Percentiles rank a stretch among this genome's conserved stretches.
phyloP scores from a whole-genome alignment of 345 rosid genomes.

The Cochlearia excelsa region DNA sequence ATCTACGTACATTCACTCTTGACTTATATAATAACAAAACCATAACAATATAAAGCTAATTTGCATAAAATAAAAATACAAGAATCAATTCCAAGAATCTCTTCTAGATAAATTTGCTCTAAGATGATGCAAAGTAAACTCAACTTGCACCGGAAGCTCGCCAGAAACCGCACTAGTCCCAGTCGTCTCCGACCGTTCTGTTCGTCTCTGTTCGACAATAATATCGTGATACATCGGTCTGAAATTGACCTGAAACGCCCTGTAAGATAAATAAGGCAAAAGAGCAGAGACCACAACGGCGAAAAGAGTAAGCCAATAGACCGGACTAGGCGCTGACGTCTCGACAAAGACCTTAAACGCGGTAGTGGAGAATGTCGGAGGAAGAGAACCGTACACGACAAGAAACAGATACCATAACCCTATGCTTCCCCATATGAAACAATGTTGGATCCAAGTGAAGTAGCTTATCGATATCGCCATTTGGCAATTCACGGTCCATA shows the following conservation, averaged over 20 bases:
- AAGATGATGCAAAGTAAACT: constrained; percentile 46
- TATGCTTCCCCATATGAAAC: constrained; percentile 94
- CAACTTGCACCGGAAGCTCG: constrained; percentile 43
- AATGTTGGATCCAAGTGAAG: constrained; percentile 98
- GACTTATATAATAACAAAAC: too few relatives aligned
- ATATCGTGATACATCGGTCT: constrained; percentile 75
- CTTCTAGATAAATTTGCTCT: constrained; percentile 36
- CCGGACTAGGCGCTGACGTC: constrained; percentile 64
- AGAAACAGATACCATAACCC: constrained; percentile 77
- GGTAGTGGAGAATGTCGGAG: constrained; percentile 62
- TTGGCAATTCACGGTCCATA: constrained; percentile 86
- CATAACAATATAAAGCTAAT: not conserved
- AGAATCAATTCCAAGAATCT: constrained; percentile 31
- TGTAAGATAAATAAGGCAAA: constrained; percentile 65
- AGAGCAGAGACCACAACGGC: constrained; percentile 61
- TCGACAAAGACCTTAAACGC: constrained; percentile 73
- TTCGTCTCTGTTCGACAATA: constrained; percentile 40
- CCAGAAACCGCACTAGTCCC: constrained; percentile 25
- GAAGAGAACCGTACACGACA: constrained; percentile 59
- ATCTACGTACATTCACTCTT: too few relatives aligned
- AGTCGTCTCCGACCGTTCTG: constrained; percentile 19
- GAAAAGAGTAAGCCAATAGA: constrained; percentile 63
- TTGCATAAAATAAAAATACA: constrained; percentile 3
- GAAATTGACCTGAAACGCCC: constrained; percentile 68
- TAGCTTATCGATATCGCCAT: constrained; percentile 85